Base-by-base conservation (phyloP, 1,284 basidiomycete species). In the Hypsizygus ulmarius region DNA sequence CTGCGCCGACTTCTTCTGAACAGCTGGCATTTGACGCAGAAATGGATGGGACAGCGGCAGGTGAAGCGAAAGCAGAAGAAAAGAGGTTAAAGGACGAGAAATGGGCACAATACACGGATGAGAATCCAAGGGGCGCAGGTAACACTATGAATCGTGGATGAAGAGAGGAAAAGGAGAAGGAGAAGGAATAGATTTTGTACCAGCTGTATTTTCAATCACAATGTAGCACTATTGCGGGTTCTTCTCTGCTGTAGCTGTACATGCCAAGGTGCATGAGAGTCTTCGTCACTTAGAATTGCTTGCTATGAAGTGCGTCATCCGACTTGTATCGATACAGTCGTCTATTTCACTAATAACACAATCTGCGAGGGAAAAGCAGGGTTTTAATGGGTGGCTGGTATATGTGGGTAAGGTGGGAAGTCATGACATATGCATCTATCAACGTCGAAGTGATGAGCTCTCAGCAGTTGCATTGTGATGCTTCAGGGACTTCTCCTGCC, bases 131-230 rank as follows among this genome's bases (percentile, higher is more conserved):
- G 58, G 95, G 94, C 0, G 86, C 86, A 12, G 95, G 95, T 3
- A 97, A 97, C 64, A 95, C 88, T 2, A 94, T 96, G 90, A 97
- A 97, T 65, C 78, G 92, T 47, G 94, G 94, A 48, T 95, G 45
- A 64, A 6, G 1, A 8, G 7, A 4, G 21, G 4, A 10, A 10
- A 34, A 15, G 12, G 11, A 41, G 14, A 19, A 32, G 19, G 19
- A n/a, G 28, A 39, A 18, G 28, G 16, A 29, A 18, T 19, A 40
- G 21, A 28, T 50, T 35, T n/a, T 39, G 16, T 47, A 46, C 21
- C 35, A 32, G 16, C 14, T 41, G 15, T 32, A 38, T 16, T 14
- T 36, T 29, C 19, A 28, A 11, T 3, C 25, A 19, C n/a, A 16
- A 15, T 37, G 35, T 38, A 37, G 43, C 34, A 45, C 30, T 36